Conservation (phyloP, 2,329 filamentous ascomycete genomes). For the Blastomyces emzantsi region DNA sequence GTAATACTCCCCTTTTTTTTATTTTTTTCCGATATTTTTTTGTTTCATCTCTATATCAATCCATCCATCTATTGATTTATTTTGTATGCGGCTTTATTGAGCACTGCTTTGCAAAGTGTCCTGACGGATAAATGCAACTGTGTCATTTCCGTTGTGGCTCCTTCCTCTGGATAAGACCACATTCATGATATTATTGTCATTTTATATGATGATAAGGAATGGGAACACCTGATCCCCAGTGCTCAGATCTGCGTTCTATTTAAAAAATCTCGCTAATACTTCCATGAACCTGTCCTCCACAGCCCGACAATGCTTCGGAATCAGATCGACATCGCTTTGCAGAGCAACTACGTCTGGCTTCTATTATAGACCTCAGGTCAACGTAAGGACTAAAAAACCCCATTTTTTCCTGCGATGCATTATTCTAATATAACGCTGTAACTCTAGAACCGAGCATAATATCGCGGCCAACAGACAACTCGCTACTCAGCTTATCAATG, state of each 20-base stretch:
- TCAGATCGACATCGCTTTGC: slow-evolving; percentile 53
- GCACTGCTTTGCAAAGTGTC: not conserved
- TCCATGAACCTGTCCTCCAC: not conserved
- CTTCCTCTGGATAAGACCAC: not conserved
- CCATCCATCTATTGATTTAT: not conserved
- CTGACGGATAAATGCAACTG: not conserved
- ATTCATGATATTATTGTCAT: not conserved
- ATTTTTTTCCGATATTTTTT: not conserved
- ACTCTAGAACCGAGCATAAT: slow-evolving; percentile 60
- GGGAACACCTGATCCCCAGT: not conserved
- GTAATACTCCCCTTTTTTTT: slow-evolving; percentile 31
- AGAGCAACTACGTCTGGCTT: slow-evolving; percentile 55
- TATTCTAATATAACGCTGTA: not conserved
- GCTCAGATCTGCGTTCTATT: not conserved
- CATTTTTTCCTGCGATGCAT: not conserved
- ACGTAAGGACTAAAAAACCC: slow-evolving; percentile 41
- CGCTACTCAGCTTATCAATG: slow-evolving; percentile 27
- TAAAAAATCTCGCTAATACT: not conserved
- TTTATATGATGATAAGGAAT: not conserved
- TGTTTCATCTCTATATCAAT: not conserved
- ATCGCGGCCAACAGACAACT: slow-evolving; percentile 56
- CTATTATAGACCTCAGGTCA: slow-evolving; percentile 70
- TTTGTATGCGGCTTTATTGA: not conserved
- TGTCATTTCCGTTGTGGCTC: not conserved
- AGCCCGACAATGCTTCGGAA: slow-evolving; percentile 59